Conservation (phyloP, 352 stramenopile species). For the Globisporangium emineosum region DNA sequence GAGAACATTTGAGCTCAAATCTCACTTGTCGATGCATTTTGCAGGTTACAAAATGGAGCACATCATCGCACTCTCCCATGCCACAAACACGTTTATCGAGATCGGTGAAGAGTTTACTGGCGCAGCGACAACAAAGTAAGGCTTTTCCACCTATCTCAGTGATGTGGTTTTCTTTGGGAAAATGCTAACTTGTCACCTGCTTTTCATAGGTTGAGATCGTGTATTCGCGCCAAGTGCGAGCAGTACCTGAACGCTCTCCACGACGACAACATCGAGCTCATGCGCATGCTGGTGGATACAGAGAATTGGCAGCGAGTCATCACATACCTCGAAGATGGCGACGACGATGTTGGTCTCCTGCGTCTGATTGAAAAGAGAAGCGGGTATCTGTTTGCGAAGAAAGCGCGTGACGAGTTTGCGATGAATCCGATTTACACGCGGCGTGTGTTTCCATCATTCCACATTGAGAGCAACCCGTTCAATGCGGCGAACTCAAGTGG, state of each 20-base stretch:
- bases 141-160: background rate
- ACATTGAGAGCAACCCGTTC: conserved; percentile 61
- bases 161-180: background rate
- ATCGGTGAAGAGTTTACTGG: conserved; percentile 87
- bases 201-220: conserved; percentile 46
- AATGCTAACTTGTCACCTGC: background rate
- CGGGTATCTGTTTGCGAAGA: conserved; percentile 60
- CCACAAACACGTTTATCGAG: conserved; percentile 71
- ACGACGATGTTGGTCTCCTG: conserved; percentile 46
- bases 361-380: conserved; percentile 76
- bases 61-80: conserved; percentile 76
- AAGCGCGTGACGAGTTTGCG: conserved; percentile 36
- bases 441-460: conserved; percentile 65
- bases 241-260: conserved; percentile 79
- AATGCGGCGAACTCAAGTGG: conserved; percentile 38
- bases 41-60: conserved; percentile 87
- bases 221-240: conserved; percentile 75
- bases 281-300: conserved; percentile 82
- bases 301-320: conserved; percentile 82
- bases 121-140: conserved; percentile 62
- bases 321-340: conserved; percentile 40
- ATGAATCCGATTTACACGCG: conserved; percentile 65
- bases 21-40: background rate
- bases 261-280: conserved; percentile 78
- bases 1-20: background rate